Base-by-base conservation (phyloP, 2,329 filamentous ascomycete species). In the Phialemoniopsis sp. region DNA sequence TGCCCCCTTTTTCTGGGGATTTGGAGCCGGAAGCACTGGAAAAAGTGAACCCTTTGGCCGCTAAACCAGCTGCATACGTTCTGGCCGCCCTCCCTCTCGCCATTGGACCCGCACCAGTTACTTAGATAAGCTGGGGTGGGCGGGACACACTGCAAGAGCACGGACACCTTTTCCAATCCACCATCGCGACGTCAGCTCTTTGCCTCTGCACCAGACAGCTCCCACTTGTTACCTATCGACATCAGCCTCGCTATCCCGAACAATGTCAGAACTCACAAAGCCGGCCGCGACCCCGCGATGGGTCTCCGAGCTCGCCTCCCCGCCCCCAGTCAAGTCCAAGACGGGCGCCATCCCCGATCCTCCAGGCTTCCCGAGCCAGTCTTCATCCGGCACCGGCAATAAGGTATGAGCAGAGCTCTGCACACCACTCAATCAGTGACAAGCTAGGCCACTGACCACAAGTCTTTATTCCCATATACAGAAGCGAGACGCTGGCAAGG, bases 271-370 rank as follows among this genome's bases (percentile, higher is more conserved):
- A 19, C 44, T 55, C 19, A 43, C 44, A 5, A 33, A 36, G 5
- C 16, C 42, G 14, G 40, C 32, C 17, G 39, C 46, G 3, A 37
- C 72, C 68, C 90, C 90, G 28, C 71, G 76, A 73, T 98, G 93
- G 93, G 87, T 91, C 28, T 64, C 82, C 48, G 83, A 94, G 55
- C 76, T 97, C 51, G 82, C 83, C 57, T 78, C 78, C 33, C 78
- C 87, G 26, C 80, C 88, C 17, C 60, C 77, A 17, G 58, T 78
- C 37, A 86, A 80, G 59, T 63, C 81, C 37, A 89, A 88, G 64
- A 73, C 76, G 37, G 58, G 69, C 51, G 76, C 74, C 58, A 81
- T 96, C 50, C 74, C 85, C 42, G 90, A 98, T 61, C 93, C 93
- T 36, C 87, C 88, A 39, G 91, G 93, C 57, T 97, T 83, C 70